Evolutionary conservation across 352 stramenopile genomes (phyloP).

Genomic region (Phytophthora pinifolia): DNA sequence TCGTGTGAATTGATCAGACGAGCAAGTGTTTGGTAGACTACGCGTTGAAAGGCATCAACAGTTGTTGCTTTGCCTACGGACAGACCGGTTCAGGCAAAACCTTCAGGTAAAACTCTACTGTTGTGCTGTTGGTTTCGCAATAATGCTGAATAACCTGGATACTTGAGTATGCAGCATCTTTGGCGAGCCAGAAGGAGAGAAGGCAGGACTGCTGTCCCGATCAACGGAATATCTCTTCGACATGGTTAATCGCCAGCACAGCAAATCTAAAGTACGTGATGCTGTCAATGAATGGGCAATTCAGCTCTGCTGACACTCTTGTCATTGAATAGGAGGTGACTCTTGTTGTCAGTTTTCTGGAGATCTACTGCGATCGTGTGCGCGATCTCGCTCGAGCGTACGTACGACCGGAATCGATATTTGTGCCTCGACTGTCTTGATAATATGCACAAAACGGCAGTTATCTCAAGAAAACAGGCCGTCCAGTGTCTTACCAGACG

Average conservation of each 20-base stretch:
- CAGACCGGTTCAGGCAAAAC: slow-evolving; percentile 87
- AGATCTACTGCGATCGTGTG: slow-evolving; percentile 94
- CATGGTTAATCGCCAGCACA: slow-evolving; percentile 65
- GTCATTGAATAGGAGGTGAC: slow-evolving; percentile 57
- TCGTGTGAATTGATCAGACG: slow-evolving; percentile 35
- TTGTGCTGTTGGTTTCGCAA: no score
- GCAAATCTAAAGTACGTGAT: no score
- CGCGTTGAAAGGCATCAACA: slow-evolving; percentile 91
- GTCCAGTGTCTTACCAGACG: slow-evolving; percentile 71
- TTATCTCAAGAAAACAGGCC: slow-evolving; percentile 72
- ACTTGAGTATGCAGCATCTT: slow-evolving; percentile 68
- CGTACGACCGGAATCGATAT: no score
- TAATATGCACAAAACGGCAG: slow-evolving; percentile 20
- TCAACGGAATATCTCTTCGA: slow-evolving; percentile 91
- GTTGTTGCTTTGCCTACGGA: slow-evolving; percentile 93
- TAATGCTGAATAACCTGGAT: neutral
- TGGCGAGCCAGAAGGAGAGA: slow-evolving; percentile 75
- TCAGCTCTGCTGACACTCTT: neutral
- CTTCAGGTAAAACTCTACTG: slow-evolving; percentile 51
- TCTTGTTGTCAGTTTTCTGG: slow-evolving; percentile 90
- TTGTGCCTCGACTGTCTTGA: no score
- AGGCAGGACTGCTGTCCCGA: slow-evolving; percentile 84
- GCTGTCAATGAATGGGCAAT: no score
- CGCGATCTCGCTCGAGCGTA: slow-evolving; percentile 91
- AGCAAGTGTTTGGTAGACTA: slow-evolving; percentile 90